These are phyloP conservation scores for Entophlyctis luteolus DNA, from an alignment of 192 early-diverging fungal species.

Conservation along the genomic window DNA sequence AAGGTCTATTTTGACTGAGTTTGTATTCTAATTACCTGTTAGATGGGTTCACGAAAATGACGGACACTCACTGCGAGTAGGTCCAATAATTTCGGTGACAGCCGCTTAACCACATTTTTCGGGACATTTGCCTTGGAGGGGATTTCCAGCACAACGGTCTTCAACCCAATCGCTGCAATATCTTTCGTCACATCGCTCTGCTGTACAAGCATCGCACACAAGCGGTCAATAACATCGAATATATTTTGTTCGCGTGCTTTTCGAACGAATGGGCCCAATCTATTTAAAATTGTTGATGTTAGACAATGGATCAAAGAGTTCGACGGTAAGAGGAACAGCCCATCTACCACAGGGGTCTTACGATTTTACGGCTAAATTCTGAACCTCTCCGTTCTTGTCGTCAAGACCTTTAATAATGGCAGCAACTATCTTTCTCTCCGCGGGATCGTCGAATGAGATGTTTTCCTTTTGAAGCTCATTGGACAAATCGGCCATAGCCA, in stretches of 20 bases:
- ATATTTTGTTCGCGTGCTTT: conserved; percentile 66
- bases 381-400: conserved; percentile 83
- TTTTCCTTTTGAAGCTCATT: conserved; percentile 63
- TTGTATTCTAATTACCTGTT: conserved; percentile 21
- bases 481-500: conserved; percentile 78
- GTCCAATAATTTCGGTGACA: conserved; percentile 66
- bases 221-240: conserved; percentile 62
- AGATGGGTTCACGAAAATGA: not conserved
- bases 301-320: not conserved
- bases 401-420: conserved; percentile 61
- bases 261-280: conserved; percentile 74
- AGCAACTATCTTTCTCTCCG: conserved; percentile 46
- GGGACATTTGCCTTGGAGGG: conserved; percentile 49
- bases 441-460: conserved; percentile 54
- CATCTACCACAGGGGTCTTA: conserved; percentile 31
- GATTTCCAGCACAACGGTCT: conserved; percentile 75
- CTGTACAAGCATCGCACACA: conserved; percentile 61
- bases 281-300: conserved; percentile 31
- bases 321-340: not conserved
- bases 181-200: conserved; percentile 68
- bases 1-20: conserved; percentile 52
- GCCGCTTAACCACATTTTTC: conserved; percentile 51
- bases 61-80: conserved; percentile 55
- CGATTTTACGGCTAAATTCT: conserved; percentile 73
- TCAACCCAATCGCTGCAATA: conserved; percentile 79